Evolutionary conservation across 306 rosid species (phyloP).

Genomic region (Castanea crenata): DNA sequence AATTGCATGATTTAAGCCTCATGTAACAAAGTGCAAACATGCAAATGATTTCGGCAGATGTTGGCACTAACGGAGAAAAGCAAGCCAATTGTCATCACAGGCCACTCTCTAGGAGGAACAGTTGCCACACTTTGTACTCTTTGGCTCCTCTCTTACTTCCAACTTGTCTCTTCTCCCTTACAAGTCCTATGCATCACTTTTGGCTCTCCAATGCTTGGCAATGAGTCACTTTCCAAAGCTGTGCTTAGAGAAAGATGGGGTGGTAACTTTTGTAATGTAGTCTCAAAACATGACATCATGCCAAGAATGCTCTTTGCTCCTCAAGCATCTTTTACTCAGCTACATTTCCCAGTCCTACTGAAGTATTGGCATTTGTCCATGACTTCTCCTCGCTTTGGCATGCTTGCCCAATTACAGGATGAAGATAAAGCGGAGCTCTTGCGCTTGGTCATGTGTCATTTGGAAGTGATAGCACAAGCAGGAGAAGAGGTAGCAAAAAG

Average conservation of each 20-base stretch:
- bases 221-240: constrained; percentile 57
- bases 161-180: constrained; percentile 29
- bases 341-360: constrained; percentile 37
- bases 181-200: constrained; percentile 68
- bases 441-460: constrained; percentile 33
- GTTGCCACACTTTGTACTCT: constrained; percentile 72
- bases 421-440: constrained; percentile 44
- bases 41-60: constrained; percentile 40
- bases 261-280: constrained; percentile 74
- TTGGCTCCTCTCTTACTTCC: constrained; percentile 66
- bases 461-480: constrained; percentile 37
- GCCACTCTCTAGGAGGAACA: constrained; percentile 89
- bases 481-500: constrained; percentile 32
- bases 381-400: constrained; percentile 38
- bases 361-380: constrained; percentile 66
- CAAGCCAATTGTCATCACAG: constrained; percentile 77
- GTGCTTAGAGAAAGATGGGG: constrained; percentile 72
- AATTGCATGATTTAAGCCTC: not conserved
- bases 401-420: constrained; percentile 37
- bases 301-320: constrained; percentile 82
- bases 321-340: constrained; percentile 35
- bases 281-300: constrained; percentile 77
- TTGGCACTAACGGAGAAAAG: constrained; percentile 33
- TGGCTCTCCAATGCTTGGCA: constrained; percentile 83
- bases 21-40: constrained; percentile 2